These are phyloP conservation scores for Coprinopsis sp. DNA, from an alignment of 768 basidiomycete genomes.

Conservation along the genomic window DNA sequence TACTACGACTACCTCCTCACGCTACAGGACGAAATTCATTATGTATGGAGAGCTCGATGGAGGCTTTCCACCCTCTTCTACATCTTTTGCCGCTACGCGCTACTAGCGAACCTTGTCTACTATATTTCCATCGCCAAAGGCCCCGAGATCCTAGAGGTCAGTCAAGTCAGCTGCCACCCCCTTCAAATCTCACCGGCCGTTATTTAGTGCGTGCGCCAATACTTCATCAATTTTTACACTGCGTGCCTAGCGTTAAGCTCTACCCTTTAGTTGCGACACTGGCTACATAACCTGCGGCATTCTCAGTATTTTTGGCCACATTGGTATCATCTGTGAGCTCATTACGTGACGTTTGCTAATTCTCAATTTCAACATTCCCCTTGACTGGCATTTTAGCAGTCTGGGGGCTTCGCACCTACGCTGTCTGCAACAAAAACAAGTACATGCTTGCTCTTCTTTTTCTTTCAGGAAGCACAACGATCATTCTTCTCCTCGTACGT, in stretches of 20 bases:
- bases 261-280: not conserved
- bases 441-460: not conserved
- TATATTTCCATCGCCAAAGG: not conserved
- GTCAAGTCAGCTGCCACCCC: no score
- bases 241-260: not conserved
- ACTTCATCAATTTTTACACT: not conserved
- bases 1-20: constrained; percentile 8
- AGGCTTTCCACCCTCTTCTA: constrained; percentile 2
- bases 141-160: not conserved
- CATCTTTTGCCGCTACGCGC: constrained; percentile 5
- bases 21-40: constrained; percentile 3
- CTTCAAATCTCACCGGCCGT: not conserved
- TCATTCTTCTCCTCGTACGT: constrained; percentile 1
- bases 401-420: constrained; percentile 2
- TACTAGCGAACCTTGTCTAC: not conserved
- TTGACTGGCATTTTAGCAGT: not conserved
- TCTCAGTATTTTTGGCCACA: constrained; percentile 3
- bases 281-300: constrained; percentile 1
- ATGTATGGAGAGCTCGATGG: constrained; percentile 1
- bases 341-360: not conserved
- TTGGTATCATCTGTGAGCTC: not conserved
- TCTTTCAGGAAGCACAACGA: not conserved
- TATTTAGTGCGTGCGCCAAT: not conserved
- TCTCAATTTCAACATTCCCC: no score
- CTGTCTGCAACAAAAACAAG: constrained; percentile 1